Conservation (phyloP, 2,329 filamentous ascomycete species). For the Aureobasidium subglaciale region DNA sequence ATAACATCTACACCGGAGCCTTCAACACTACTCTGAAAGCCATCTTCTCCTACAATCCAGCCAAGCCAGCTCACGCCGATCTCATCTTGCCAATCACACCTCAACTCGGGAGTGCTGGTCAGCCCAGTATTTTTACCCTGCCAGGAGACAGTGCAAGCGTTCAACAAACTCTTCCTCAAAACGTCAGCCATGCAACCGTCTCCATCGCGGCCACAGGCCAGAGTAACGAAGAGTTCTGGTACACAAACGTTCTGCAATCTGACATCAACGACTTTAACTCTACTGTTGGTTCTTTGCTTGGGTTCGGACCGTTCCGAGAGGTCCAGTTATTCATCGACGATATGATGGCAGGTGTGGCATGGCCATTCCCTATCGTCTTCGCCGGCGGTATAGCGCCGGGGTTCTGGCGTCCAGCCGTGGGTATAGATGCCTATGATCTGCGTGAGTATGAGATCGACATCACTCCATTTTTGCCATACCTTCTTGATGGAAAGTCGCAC, state of each 20-base stretch:
- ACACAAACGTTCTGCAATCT: conserved; percentile 64
- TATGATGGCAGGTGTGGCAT: conserved; percentile 63
- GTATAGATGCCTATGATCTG: conserved; percentile 71
- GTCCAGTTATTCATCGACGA: conserved; percentile 70
- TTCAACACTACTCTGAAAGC: conserved; percentile 71
- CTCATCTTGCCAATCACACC: conserved; percentile 60
- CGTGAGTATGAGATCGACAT: conserved; percentile 77
- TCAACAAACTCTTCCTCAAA: conserved; percentile 56
- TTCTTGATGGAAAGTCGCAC: conserved; percentile 60
- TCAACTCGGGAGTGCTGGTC: conserved; percentile 41
- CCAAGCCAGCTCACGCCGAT: conserved; percentile 43
- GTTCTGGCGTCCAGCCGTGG: conserved; percentile 71
- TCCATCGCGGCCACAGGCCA: conserved; percentile 74
- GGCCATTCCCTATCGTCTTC: conserved; percentile 78
- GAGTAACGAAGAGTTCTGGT: conserved; percentile 76
- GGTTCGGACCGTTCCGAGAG: conserved; percentile 69
- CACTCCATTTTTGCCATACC: conserved; percentile 63
- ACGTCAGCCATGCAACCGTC: conserved; percentile 62
- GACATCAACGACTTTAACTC: conserved; percentile 52
- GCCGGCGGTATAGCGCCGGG: conserved; percentile 72
- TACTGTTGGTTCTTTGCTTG: conserved; percentile 50
- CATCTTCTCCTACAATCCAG: conserved; percentile 49
- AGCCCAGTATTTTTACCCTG: conserved; percentile 60
- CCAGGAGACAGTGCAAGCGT: conserved; percentile 56
- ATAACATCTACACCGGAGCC: conserved; percentile 62